Base-by-base conservation (phyloP, 768 basidiomycete species). In the Ramaria sp. region DNA sequence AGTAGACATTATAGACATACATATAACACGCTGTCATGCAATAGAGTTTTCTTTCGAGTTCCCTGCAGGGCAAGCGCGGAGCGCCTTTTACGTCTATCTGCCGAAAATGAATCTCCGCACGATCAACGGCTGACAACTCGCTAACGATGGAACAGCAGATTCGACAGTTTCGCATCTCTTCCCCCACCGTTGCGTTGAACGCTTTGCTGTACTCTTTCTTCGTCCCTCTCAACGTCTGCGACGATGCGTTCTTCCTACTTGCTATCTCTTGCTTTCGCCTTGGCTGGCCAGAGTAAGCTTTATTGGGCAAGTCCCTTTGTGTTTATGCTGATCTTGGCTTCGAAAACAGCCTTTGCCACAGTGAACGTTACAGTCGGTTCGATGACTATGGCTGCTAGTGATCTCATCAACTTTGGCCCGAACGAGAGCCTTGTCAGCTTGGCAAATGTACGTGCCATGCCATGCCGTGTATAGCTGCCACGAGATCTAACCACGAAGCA, bases 1-100 rank as follows among this genome's bases (percentile, higher is more conserved):
- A 86, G 66, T 86, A 62, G 34, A 39, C 51, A 27, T 17, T 49
- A 24, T 49, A 43, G 17, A n/a, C 6, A 4, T n/a, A 7, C n/a
- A 4, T 43, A 43, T 42, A n/a, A n/a, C n/a, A n/a, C n/a, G n/a
- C n/a, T n/a, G 27, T 27, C 27, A 27, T 27, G 27, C 27, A n/a
- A n/a, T n/a, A n/a, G n/a, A n/a, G n/a, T n/a, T n/a, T n/a, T n/a
- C n/a, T n/a, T n/a, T n/a, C n/a, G n/a, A n/a, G n/a, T n/a, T n/a
- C n/a, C n/a, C n/a, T n/a, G n/a, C n/a, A n/a, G n/a, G n/a, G n/a
- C n/a, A n/a, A n/a, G n/a, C n/a, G n/a, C n/a, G n/a, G n/a, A n/a
- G n/a, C n/a, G n/a, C n/a, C n/a, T n/a, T n/a, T n/a, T n/a, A n/a
- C n/a, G n/a, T n/a, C n/a, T n/a, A n/a, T n/a, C n/a, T n/a, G n/a